Evolutionary conservation across 2,329 filamentous ascomycete species (phyloP).

Genomic region (Tolypocladium inflatum): DNA sequence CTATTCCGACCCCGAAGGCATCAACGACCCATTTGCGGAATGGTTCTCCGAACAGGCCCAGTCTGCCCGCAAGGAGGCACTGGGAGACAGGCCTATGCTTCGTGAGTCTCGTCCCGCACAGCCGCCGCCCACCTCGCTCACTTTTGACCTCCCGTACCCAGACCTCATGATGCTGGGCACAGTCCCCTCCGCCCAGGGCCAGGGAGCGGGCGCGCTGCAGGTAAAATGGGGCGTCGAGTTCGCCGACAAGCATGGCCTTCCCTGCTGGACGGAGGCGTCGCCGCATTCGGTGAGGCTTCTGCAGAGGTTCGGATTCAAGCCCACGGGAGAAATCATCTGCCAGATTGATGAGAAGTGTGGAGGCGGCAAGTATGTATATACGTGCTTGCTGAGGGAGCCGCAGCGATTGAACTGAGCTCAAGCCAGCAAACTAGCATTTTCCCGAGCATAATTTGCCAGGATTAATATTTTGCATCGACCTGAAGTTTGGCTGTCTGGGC

Average conservation of each 20-base stretch:
- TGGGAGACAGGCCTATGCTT: not conserved
- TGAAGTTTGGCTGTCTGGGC: not conserved
- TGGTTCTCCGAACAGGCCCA: not conserved
- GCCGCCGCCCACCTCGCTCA: not conserved
- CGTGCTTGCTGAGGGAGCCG: slow-evolving; percentile 1
- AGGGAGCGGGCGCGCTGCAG: not conserved
- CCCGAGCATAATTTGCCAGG: too few species aligned
- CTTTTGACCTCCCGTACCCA: not conserved
- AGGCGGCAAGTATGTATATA: not conserved
- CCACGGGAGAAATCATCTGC: not conserved
- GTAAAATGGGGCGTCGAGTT: not conserved
- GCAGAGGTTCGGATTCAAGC: not conserved
- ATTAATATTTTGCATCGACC: not conserved
- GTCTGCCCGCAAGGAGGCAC: not conserved
- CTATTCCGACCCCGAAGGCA: not conserved
- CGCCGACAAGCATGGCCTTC: not conserved
- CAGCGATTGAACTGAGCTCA: not conserved
- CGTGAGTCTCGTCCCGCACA: not conserved
- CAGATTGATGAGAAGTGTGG: not conserved
- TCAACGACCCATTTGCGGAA: not conserved
- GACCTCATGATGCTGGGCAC: not conserved
- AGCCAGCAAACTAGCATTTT: too few species aligned
- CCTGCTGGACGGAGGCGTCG: not conserved
- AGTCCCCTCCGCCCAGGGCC: not conserved
- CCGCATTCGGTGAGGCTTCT: not conserved